Conservation (phyloP, 192 early-diverging fungal genomes). For the Mortierella antarctica region DNA sequence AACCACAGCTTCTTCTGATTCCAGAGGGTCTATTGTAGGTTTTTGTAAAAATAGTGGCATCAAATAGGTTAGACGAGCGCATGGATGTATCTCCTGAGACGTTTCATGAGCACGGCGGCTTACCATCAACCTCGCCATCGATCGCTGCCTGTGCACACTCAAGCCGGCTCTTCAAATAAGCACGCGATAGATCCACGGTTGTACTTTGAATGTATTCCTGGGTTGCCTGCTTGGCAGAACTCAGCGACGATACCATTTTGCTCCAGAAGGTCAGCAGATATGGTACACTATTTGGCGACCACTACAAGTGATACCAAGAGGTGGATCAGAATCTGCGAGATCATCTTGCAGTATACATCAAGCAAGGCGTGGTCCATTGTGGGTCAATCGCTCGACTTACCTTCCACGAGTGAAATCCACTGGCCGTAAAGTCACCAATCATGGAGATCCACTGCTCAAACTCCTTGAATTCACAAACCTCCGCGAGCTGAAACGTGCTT, state of each 20-base stretch:
- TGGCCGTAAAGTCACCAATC: conserved; percentile 71
- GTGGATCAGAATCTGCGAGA: neutral
- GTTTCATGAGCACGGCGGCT: neutral
- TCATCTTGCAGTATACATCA: neutral
- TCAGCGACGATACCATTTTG: conserved; percentile 71
- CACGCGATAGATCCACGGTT: conserved; percentile 55
- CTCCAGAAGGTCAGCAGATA: conserved; percentile 91
- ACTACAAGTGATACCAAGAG: conserved; percentile 53
- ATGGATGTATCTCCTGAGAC: neutral
- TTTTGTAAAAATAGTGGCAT: neutral
- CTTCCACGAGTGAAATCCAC: conserved; percentile 72
- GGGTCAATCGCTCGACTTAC: conserved; percentile 39
- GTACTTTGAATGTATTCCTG: conserved; percentile 31
- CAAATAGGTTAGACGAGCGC: neutral
- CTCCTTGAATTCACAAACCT: conserved; percentile 78
- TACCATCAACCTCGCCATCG: conserved; percentile 69
- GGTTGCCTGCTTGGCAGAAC: conserved; percentile 28
- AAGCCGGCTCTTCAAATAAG: conserved; percentile 63
- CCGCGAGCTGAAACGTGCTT: conserved; percentile 81
- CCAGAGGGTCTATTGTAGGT: conserved; percentile 62
- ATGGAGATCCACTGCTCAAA: conserved; percentile 76
- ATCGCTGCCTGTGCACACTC: conserved; percentile 59
- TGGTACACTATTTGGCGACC: conserved; percentile 77
- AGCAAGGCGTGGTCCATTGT: neutral
- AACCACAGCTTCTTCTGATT: conserved; percentile 75